phyloP scores from a whole-genome alignment of 2,329 filamentous ascomycete species.

The Intubia oerlemansii region DNA sequence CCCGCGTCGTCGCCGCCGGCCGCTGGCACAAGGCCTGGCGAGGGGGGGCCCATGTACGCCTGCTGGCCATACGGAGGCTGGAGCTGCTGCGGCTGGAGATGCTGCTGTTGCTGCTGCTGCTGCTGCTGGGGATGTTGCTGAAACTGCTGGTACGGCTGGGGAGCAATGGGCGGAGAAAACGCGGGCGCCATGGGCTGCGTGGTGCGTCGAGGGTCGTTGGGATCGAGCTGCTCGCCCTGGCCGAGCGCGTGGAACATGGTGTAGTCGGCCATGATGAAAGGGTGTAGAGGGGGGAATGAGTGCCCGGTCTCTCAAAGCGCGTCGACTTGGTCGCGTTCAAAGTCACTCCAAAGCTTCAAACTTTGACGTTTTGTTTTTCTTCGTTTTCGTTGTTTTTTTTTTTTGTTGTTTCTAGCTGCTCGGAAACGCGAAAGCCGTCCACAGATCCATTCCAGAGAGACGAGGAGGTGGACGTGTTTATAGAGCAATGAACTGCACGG shows the following conservation, averaged over 20 bases:
- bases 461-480: too few species aligned
- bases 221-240: constrained; percentile 26
- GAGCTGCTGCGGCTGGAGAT: constrained; percentile 3
- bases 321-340: too few species aligned
- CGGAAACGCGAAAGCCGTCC: too few species aligned
- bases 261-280: constrained; percentile 24
- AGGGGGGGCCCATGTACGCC: constrained; percentile 12
- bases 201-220: constrained; percentile 26
- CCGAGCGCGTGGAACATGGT: constrained; percentile 29
- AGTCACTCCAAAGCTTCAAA: too few species aligned
- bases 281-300: too few species aligned
- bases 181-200: constrained; percentile 17
- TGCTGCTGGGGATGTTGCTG: constrained; percentile 9
- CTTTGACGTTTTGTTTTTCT: too few species aligned
- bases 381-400: too few species aligned
- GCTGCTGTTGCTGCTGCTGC: constrained; percentile 16
- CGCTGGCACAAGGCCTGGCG: constrained; percentile 11
- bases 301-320: too few species aligned
- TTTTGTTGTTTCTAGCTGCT: too few species aligned
- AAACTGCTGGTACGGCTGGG: constrained; percentile 30
- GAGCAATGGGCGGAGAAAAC: constrained; percentile 32
- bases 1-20: constrained; percentile 21
- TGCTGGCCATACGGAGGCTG: constrained; percentile 16
- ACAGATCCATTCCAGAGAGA: too few species aligned
- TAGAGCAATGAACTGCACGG: too few species aligned